Conservation (phyloP, 805 yeast genomes). For the Wickerhamiella azymoides region DNA sequence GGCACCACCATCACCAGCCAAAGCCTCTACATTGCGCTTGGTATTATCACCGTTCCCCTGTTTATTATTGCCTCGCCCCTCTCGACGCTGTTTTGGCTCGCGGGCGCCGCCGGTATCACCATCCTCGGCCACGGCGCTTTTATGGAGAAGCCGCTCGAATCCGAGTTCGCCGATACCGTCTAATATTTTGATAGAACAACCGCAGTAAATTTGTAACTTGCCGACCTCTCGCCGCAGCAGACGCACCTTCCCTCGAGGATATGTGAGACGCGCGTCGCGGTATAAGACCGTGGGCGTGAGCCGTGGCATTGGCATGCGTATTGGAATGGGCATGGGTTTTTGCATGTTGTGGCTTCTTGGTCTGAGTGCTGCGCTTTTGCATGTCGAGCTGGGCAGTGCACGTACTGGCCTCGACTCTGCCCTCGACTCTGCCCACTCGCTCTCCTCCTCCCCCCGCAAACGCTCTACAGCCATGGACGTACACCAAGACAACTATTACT, state of each 20-base stretch:
- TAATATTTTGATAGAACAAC: slow-evolving; percentile 9
- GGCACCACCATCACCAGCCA: slow-evolving; percentile 63
- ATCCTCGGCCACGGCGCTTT: slow-evolving; percentile 79
- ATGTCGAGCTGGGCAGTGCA: too few species aligned
- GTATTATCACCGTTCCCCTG: slow-evolving; percentile 63
- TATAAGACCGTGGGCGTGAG: too few species aligned
- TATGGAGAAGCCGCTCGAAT: slow-evolving; percentile 91
- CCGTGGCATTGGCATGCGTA: too few species aligned
- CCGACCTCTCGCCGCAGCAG: not conserved
- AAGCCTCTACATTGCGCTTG: slow-evolving; percentile 60
- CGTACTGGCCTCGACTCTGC: too few species aligned
- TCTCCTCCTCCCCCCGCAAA: too few species aligned
- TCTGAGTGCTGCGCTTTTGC: too few species aligned
- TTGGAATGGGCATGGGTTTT: too few species aligned
- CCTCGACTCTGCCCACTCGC: too few species aligned
- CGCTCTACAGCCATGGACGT: not conserved
- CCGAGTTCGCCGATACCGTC: slow-evolving; percentile 65
- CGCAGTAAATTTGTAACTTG: not conserved
- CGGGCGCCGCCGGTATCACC: slow-evolving; percentile 67
- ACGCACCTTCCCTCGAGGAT: not conserved
- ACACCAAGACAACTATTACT: slow-evolving; percentile 9
- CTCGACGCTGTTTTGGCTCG: slow-evolving; percentile 80
- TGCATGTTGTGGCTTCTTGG: too few species aligned
- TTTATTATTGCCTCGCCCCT: slow-evolving; percentile 83
- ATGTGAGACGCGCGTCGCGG: not conserved